Evolutionary conservation across 1,284 basidiomycete genomes (phyloP).

Genomic region (Neonothopanus nambi): DNA sequence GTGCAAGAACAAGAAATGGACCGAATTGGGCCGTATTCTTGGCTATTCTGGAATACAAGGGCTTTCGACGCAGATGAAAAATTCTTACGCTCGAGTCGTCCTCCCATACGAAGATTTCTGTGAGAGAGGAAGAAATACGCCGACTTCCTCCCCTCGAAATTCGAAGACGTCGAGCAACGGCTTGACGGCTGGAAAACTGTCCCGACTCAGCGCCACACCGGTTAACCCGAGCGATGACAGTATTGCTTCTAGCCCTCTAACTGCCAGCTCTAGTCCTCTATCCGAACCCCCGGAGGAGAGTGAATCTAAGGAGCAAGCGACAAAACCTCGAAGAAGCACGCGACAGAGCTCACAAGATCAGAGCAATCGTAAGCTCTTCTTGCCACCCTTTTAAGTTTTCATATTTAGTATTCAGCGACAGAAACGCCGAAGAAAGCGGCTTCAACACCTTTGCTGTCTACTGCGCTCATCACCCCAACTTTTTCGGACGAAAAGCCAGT

Average conservation of each 20-base stretch:
- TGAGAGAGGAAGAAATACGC: conserved; percentile 69
- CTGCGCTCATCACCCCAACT: conserved; percentile 34
- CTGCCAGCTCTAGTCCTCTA: conserved; percentile 71
- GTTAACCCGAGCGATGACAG: conserved; percentile 41
- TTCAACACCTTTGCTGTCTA: conserved; percentile 18
- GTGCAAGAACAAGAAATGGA: conserved; percentile 81
- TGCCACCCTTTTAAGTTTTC: not conserved
- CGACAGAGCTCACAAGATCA: conserved; percentile 43
- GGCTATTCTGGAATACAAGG: conserved; percentile 84
- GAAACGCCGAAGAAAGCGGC: conserved; percentile 21
- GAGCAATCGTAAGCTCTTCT: conserved; percentile 30
- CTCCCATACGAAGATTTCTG: conserved; percentile 93
- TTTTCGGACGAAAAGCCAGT: conserved; percentile 19
- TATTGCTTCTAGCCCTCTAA: conserved; percentile 71
- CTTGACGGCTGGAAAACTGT: conserved; percentile 30
- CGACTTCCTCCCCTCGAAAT: conserved; percentile 41
- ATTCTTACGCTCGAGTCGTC: conserved; percentile 89
- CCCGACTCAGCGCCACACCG: conserved; percentile 36
- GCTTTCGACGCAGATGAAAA: conserved; percentile 85
- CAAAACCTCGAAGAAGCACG: conserved; percentile 42
- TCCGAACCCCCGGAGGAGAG: conserved; percentile 78
- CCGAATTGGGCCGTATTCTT: conserved; percentile 77
- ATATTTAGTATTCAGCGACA: not conserved
- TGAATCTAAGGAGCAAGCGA: conserved; percentile 50
- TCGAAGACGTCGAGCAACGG: conserved; percentile 32